Percentiles rank a stretch among this genome's conserved stretches.
phyloP scores from a whole-genome alignment of 176 grass and related monocot genomes.

The Secale cereale region DNA sequence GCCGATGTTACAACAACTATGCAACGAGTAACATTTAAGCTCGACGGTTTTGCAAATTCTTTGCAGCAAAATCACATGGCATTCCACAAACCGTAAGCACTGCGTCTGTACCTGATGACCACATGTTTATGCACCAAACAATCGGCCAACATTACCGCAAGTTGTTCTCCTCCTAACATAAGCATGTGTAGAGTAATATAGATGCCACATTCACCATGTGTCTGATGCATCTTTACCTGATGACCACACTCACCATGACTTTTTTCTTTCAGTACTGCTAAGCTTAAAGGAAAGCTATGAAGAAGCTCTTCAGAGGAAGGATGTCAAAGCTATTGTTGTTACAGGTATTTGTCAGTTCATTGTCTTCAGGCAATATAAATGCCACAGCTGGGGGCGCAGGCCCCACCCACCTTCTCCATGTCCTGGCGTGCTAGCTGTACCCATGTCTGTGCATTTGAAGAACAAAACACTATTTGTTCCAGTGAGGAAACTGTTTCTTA shows the following conservation, averaged over 20 bases:
- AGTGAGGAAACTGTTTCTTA: neutral
- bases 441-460: neutral
- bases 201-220: no score
- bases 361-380: slow-evolving; percentile 24
- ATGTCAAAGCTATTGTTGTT: slow-evolving; percentile 95
- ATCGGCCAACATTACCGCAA: neutral
- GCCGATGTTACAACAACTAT: neutral
- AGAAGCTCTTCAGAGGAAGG: slow-evolving; percentile 64
- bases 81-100: neutral
- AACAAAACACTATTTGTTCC: neutral
- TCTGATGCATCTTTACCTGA: no score
- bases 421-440: neutral
- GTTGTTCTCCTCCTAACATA: neutral
- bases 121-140: neutral
- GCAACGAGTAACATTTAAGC: neutral
- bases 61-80: neutral
- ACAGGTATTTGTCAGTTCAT: slow-evolving; percentile 48
- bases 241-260: neutral
- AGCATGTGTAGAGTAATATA: neutral
- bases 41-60: neutral
- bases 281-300: slow-evolving; percentile 76
- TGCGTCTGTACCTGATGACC: neutral
- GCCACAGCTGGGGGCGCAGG: neutral
- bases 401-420: neutral
- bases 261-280: slow-evolving; percentile 48